phyloP scores from a whole-genome alignment of 2,329 filamentous ascomycete genomes.

The Penicillium sp. region DNA sequence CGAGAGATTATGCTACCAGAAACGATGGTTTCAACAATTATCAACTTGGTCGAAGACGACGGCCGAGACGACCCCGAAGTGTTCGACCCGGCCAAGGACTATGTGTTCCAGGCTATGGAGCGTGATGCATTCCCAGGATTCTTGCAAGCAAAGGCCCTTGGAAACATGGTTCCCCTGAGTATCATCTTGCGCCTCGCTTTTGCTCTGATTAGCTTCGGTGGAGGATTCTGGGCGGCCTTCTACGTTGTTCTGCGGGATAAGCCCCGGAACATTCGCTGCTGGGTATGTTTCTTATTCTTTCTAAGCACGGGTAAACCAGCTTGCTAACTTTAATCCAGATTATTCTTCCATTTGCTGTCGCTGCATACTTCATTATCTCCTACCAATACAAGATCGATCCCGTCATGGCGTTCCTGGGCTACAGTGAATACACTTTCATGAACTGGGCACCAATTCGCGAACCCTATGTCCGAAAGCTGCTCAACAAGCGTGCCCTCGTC shows the following conservation, averaged over 20 bases:
- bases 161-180: slow-evolving; percentile 89
- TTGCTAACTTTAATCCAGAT: slow-evolving; percentile 47
- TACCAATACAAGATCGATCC: slow-evolving; percentile 97
- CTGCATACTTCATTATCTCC: slow-evolving; percentile 81
- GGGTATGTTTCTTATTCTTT: slow-evolving; percentile 59
- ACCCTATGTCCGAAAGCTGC: slow-evolving; percentile 81
- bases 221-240: slow-evolving; percentile 90
- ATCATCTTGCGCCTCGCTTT: slow-evolving; percentile 81
- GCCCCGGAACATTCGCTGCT: slow-evolving; percentile 70
- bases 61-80: slow-evolving; percentile 94
- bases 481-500: slow-evolving; percentile 79
- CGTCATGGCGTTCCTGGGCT: slow-evolving; percentile 79
- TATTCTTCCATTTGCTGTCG: slow-evolving; percentile 87
- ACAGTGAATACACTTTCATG: slow-evolving; percentile 96
- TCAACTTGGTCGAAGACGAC: slow-evolving; percentile 81
- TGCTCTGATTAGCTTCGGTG: slow-evolving; percentile 83
- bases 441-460: slow-evolving; percentile 85
- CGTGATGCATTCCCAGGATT: slow-evolving; percentile 98
- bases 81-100: slow-evolving; percentile 96
- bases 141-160: slow-evolving; percentile 87
- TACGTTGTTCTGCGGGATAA: slow-evolving; percentile 87
- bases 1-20: slow-evolving; percentile 92
- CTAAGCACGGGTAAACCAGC: slow-evolving; percentile 6
- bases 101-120: slow-evolving; percentile 99
- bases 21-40: slow-evolving; percentile 81